A percentile compares a stretch with the other conserved stretches of the same genome.
Evolutionary conservation across 768 basidiomycete species (phyloP).

Genomic region (Kwoniella botswanensis): DNA sequence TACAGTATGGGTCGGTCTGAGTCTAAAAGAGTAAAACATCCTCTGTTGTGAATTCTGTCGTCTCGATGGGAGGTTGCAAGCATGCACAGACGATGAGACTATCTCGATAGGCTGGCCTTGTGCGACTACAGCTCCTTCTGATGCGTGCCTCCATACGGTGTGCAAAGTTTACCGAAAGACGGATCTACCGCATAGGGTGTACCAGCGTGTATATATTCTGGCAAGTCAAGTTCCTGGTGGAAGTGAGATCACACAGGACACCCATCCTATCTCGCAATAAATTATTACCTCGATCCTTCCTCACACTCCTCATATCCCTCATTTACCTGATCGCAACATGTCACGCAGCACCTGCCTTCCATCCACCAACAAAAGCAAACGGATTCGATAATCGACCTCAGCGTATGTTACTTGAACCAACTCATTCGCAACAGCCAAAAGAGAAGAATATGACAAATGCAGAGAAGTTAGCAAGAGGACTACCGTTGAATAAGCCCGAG

Average conservation of each 20-base stretch:
- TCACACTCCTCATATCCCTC: slow-evolving; percentile 4
- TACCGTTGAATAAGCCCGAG: background rate
- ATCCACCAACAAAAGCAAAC: background rate
- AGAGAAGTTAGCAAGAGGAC: background rate
- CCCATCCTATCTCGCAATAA: background rate
- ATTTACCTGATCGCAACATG: slow-evolving; percentile 1
- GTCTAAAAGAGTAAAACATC: too few relatives aligned
- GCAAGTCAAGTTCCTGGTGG: background rate
- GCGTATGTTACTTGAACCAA: background rate
- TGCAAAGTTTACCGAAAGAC: too few relatives aligned
- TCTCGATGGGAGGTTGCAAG: too few relatives aligned
- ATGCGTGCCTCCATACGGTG: too few relatives aligned
- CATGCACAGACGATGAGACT: too few relatives aligned
- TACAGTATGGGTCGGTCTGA: too few relatives aligned
- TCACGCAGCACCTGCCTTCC: background rate
- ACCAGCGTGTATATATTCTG: too few relatives aligned
- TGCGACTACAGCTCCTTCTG: too few relatives aligned
- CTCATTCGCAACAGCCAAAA: background rate
- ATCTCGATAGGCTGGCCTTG: too few relatives aligned
- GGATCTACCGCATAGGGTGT: too few relatives aligned
- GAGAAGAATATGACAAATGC: background rate
- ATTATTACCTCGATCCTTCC: background rate
- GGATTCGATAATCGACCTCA: background rate
- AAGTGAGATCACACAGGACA: too few relatives aligned
- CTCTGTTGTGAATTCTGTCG: too few relatives aligned